Conservation (phyloP, 305 asterid genomes). For the Fraxinus sp. region DNA sequence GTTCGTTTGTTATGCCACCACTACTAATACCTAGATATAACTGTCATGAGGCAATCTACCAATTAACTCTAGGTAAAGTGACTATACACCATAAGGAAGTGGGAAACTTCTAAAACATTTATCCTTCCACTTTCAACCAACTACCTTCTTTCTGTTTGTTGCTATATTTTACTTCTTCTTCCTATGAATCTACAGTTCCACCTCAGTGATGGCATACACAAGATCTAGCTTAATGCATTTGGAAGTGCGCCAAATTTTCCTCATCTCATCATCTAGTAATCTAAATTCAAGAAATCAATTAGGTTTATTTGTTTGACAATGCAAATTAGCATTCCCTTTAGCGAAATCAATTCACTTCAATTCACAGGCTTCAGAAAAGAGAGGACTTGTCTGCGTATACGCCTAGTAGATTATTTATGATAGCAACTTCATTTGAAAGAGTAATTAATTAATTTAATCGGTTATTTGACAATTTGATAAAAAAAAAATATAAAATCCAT, state of each 20-base stretch:
- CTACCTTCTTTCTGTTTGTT: background rate
- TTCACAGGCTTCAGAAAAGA: background rate
- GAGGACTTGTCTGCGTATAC: background rate
- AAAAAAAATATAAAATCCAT: background rate
- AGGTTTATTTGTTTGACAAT: background rate
- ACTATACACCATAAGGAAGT: background rate
- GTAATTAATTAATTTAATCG: background rate
- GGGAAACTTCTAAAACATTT: background rate
- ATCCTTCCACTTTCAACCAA: background rate
- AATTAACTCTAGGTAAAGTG: background rate
- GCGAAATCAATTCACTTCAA: background rate
- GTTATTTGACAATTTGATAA: background rate
- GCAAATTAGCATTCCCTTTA: background rate
- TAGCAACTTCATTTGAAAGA: background rate
- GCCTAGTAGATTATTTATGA: background rate
- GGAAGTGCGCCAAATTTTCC: background rate
- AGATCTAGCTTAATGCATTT: background rate
- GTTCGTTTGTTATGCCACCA: background rate
- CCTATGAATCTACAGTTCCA: background rate
- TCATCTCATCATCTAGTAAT: background rate
- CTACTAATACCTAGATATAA: background rate
- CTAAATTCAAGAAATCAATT: background rate
- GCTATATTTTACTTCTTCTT: background rate
- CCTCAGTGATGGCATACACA: background rate
- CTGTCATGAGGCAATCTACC: background rate